Base-by-base conservation (phyloP, 2,329 filamentous ascomycete species). In the Lachnellula hyalina region DNA sequence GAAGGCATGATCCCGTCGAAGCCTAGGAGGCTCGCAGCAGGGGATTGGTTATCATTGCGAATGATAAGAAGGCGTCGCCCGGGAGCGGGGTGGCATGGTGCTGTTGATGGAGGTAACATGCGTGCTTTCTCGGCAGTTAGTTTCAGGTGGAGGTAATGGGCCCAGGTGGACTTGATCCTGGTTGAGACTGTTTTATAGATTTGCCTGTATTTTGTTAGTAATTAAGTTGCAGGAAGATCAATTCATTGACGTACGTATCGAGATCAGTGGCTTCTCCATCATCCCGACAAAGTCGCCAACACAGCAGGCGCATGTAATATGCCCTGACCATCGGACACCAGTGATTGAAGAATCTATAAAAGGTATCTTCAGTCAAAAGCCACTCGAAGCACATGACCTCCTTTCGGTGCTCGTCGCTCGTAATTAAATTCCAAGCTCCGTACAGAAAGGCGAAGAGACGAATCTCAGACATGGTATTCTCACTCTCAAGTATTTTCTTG, bases 271-370 rank as follows among this genome's bases (percentile, higher is more conserved):
- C 75, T 28, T 79, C 65, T 51, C 67, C 82, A 62, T 85, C 82
- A 63, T 80, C 82, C 55, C 86, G 75, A 53, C 81, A 85, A 35
- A 89, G 66, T 52, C 86, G 79, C 86, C 86, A 90, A 68, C 85
- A 88, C 34, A 89, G 67, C 36, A 90, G 70, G 35, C 86, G 83
- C 77, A 88, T 87, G 63, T 81, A 89, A 70, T 89, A 89, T 23
- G 85, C 82, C 62, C 86, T 77, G n/a, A 89, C 84, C 86, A 89
- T 89, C 0, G 86, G 85, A 68, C 84, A 89, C 86, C 86, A 89
- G 64, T 89, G 86, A 61, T 81, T 85, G 69, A 89, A 90, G 57
- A 84, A 80, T 59, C 78, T 80, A 58, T 84, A 80, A 67, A 89
- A 89, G 35, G 83, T 76, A 5, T 78, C 72, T 25, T 80, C 78